Percentiles rank a stretch among this genome's conserved stretches.
phyloP scores from a whole-genome alignment of 495 filamentous ascomycete genomes.

The Trichoderma asperelloides region DNA sequence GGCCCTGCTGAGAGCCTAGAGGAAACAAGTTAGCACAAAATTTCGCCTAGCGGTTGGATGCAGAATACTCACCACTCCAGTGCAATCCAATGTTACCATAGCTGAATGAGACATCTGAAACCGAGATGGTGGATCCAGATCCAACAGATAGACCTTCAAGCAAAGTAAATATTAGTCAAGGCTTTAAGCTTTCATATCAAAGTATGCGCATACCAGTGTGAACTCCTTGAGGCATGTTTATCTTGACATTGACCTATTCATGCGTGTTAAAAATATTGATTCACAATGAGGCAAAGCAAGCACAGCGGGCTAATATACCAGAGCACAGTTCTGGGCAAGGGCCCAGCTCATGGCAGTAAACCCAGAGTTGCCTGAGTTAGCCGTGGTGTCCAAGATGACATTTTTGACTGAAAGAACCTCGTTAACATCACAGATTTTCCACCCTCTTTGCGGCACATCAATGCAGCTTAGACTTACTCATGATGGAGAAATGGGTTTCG shows the following conservation, averaged over 20 bases:
- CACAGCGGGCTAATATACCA: constrained; percentile 16
- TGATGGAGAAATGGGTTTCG: constrained; percentile 11
- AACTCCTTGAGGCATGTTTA: background rate
- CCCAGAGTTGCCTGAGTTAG: constrained; percentile 32
- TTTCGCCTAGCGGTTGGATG: background rate
- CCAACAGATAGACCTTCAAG: background rate
- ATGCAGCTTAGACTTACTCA: constrained; percentile 3
- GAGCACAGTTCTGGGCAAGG: constrained; percentile 39
- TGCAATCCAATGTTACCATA: constrained; percentile 2
- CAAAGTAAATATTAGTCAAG: background rate
- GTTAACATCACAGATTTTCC: background rate
- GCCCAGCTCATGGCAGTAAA: constrained; percentile 63
- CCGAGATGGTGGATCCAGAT: background rate
- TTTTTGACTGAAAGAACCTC: constrained; percentile 41
- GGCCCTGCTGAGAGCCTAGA: constrained; percentile 62
- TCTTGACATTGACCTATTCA: constrained; percentile 1
- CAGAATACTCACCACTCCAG: background rate
- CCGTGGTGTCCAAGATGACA: constrained; percentile 57
- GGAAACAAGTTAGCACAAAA: background rate
- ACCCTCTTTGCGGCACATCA: background rate
- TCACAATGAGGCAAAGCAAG: background rate
- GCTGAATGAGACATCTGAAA: background rate
- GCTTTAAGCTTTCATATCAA: no score
- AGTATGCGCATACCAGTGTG: background rate
- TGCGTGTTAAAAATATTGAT: background rate